Conservation (phyloP, 2,329 filamentous ascomycete species). For the Acarospora socialis region DNA sequence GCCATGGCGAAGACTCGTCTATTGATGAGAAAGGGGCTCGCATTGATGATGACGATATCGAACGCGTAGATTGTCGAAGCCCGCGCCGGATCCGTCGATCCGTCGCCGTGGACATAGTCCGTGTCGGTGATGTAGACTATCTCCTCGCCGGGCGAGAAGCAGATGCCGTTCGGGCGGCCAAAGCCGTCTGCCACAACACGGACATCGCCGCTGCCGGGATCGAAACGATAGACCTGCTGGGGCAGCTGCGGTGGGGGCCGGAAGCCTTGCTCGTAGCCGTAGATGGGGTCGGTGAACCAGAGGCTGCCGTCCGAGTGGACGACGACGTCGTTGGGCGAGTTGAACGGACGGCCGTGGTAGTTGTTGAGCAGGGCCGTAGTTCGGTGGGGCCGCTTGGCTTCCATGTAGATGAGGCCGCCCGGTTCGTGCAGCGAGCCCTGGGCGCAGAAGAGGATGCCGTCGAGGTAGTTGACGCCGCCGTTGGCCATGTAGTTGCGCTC, state of each 20-base stretch:
- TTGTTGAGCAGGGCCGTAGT: conserved; percentile 16
- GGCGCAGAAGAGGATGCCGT: conserved; percentile 20
- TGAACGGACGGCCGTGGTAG: conserved; percentile 34
- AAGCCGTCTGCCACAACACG: conserved; percentile 36
- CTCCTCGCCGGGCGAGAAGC: conserved; percentile 25
- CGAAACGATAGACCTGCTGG: conserved; percentile 35
- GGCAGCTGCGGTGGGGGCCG: conserved; percentile 32
- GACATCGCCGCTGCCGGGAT: conserved; percentile 27
- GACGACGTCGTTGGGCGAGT: conserved; percentile 32
- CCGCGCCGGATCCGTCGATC: conserved; percentile 7
- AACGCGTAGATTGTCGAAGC: conserved; percentile 14
- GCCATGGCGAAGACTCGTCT: conserved; percentile 13
- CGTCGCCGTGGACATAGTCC: conserved; percentile 12
- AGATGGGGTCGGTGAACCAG: conserved; percentile 38
- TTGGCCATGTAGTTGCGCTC: conserved; percentile 16
- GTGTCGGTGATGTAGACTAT: conserved; percentile 30
- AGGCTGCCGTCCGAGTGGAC: conserved; percentile 27
- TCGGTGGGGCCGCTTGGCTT: conserved; percentile 14
- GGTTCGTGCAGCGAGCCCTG: conserved; percentile 20
- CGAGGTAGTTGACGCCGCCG: conserved; percentile 12
- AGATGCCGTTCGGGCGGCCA: conserved; percentile 29
- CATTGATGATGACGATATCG: conserved; percentile 5
- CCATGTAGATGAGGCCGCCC: conserved; percentile 21
- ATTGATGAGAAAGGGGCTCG: conserved; percentile 9
- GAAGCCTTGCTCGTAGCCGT: conserved; percentile 33